These are phyloP conservation scores for Lagerstroemia speciosa DNA, from an alignment of 345 rosid genomes.

Conservation along the genomic window DNA sequence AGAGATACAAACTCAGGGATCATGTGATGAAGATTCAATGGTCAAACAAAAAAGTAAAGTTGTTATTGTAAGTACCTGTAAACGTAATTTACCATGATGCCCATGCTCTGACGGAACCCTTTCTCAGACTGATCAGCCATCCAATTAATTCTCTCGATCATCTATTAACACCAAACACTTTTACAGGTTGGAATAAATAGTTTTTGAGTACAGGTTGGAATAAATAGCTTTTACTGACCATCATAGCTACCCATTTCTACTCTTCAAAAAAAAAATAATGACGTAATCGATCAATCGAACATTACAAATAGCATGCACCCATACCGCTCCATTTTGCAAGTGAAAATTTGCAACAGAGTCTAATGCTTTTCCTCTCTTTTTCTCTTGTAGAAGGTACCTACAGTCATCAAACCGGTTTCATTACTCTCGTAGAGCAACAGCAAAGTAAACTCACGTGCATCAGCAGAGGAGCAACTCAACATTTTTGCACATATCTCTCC, in stretches of 20 bases:
- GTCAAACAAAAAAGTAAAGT: not conserved
- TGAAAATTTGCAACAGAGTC: conserved; percentile 96
- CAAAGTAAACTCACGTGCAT: not conserved
- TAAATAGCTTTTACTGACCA: not conserved
- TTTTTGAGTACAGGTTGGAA: not conserved
- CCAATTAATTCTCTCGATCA: conserved; percentile 93
- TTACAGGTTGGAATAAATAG: not conserved
- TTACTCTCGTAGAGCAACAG: not conserved
- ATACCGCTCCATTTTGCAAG: conserved; percentile 95
- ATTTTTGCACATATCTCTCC: too few species aligned
- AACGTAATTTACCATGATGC: conserved; percentile 85
- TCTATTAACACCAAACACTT: conserved; percentile 25
- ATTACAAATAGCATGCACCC: conserved; percentile 4
- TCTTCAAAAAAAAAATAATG: not conserved
- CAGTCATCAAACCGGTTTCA: conserved; percentile 7
- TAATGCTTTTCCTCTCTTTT: conserved; percentile 90
- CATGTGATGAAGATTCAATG: not conserved
- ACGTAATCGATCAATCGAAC: not conserved
- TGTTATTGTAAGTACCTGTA: conserved; percentile 48
- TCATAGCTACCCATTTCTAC: not conserved
- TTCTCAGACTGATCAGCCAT: conserved; percentile 80
- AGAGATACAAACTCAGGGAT: not conserved
- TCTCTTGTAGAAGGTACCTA: conserved; percentile 88
- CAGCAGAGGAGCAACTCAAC: too few species aligned
- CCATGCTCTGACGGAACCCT: conserved; percentile 64